Evolutionary conservation across 768 basidiomycete species (phyloP).

Genomic region (Termitomyces sp.): DNA sequence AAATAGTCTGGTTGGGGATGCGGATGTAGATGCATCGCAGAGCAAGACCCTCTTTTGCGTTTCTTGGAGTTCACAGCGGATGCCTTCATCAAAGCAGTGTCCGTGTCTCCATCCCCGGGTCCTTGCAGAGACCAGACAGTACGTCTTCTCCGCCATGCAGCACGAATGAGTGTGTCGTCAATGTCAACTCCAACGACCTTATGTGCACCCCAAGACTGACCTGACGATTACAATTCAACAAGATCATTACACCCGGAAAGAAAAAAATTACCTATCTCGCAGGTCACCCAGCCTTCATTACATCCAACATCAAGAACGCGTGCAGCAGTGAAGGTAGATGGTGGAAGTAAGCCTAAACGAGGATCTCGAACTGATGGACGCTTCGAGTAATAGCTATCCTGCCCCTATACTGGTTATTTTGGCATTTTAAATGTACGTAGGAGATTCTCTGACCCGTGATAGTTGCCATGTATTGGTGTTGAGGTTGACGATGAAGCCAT

Average conservation of each 20-base stretch:
- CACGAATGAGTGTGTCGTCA: constrained; percentile 66
- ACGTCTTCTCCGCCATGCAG: constrained; percentile 69
- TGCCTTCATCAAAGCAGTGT: background rate
- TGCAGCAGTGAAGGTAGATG: constrained; percentile 43
- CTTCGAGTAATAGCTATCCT: constrained; percentile 68
- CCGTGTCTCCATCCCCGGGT: constrained; percentile 19
- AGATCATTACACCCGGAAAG: background rate
- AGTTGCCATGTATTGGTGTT: constrained; percentile 61
- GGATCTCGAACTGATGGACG: constrained; percentile 55
- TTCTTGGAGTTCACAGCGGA: constrained; percentile 7
- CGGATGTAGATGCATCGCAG: background rate
- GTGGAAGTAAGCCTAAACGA: constrained; percentile 58
- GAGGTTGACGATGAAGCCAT: constrained; percentile 3
- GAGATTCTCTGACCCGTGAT: constrained; percentile 48
- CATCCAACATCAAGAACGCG: constrained; percentile 80
- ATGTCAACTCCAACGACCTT: constrained; percentile 83
- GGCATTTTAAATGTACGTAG: background rate
- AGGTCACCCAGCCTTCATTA: constrained; percentile 82
- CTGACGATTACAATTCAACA: constrained; percentile 25
- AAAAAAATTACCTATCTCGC: constrained; percentile 64
- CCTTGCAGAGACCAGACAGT: constrained; percentile 66
- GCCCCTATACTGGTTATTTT: background rate
- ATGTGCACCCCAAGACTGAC: constrained; percentile 56
- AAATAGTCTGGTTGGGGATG: constrained; percentile 48
- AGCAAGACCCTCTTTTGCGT: constrained; percentile 17